Evolutionary conservation across 2,329 filamentous ascomycete genomes (phyloP).

Genomic region (Phyllosticta ampelicida): DNA sequence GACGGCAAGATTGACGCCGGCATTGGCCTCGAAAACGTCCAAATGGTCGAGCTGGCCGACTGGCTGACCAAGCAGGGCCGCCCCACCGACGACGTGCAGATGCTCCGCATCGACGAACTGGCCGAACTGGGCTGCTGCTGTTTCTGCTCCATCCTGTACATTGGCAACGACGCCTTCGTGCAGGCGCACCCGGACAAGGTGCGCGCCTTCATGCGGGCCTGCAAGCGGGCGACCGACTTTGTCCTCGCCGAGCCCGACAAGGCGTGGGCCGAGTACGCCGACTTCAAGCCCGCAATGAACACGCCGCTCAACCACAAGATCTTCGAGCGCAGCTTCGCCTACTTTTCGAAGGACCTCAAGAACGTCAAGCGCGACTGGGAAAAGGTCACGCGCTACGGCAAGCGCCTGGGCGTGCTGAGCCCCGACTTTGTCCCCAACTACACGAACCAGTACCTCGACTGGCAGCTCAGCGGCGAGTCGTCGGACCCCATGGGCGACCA

Average conservation of each 20-base stretch:
- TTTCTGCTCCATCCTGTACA: constrained; percentile 74
- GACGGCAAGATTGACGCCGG: constrained; percentile 62
- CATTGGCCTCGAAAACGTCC: constrained; percentile 68
- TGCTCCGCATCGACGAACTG: constrained; percentile 72
- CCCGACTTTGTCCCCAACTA: constrained; percentile 59
- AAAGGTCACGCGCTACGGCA: constrained; percentile 68
- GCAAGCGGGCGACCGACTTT: constrained; percentile 64
- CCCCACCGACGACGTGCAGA: constrained; percentile 58
- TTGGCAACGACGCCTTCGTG: constrained; percentile 63
- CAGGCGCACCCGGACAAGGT: constrained; percentile 56
- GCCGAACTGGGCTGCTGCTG: constrained; percentile 73
- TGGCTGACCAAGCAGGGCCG: constrained; percentile 57
- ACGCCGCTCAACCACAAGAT: constrained; percentile 63
- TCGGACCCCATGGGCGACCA: constrained; percentile 60
- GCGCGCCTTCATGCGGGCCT: constrained; percentile 56
- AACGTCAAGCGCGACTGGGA: constrained; percentile 62
- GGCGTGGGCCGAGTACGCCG: constrained; percentile 59
- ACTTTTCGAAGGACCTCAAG: constrained; percentile 64
- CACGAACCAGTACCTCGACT: constrained; percentile 59
- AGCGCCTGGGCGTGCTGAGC: constrained; percentile 58
- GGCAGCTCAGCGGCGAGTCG: constrained; percentile 54
- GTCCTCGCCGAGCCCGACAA: constrained; percentile 52
- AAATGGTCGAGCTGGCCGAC: constrained; percentile 73
- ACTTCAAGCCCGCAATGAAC: constrained; percentile 61
- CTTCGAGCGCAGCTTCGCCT: constrained; percentile 67